Base-by-base conservation (phyloP, 768 basidiomycete genomes). In the Leccinum subtestaceum region DNA sequence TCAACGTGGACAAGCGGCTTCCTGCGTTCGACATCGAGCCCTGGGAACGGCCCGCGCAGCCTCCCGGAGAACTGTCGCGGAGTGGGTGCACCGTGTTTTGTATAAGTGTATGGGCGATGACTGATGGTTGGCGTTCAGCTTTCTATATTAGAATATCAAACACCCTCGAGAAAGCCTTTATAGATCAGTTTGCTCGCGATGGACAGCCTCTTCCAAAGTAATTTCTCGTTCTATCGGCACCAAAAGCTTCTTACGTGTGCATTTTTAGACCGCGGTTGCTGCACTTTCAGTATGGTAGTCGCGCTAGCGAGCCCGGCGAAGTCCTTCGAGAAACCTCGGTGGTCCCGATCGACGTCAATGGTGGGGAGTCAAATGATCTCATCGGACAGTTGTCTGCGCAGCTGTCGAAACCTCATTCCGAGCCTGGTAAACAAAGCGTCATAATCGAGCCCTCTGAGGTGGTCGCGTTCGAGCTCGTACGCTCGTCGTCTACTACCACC, bases 391-490 rank as follows among this genome's bases (percentile, higher is more conserved):
- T 74, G 17, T 74, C 74, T 27, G 71, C 72, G n/a, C 73, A 69
- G 57, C 60, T 78, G 5, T 72, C 73, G 47, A 71, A 58, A 38
- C 67, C 60, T 51, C 68, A 60, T 55, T 59, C 63, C 9, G 66
- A 67, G 9, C 60, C 59, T 17, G 61, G 48, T 72, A 80, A 56
- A 58, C 84, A 84, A 65, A 81, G 84, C 27, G 81, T 86, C 29
- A 89, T 90, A 58, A 75, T 83, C 17, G 77, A 80, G 43, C 79
- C 87, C 2, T 87, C 88, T 8, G 83, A 86, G 32, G 76, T 89
- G 32, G 77, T 91, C 43, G 77, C 80, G 0, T 90, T 90, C 67
- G 77, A 84, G 31, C 72, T 82, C 25, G 59, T 70, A 31, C 75
- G 77, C 17, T 67, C 66, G 48, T 57, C 43, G 51, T 31, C 58